These are phyloP conservation scores for Xylaria curta DNA, from an alignment of 495 filamentous ascomycete genomes.

Conservation along the genomic window DNA sequence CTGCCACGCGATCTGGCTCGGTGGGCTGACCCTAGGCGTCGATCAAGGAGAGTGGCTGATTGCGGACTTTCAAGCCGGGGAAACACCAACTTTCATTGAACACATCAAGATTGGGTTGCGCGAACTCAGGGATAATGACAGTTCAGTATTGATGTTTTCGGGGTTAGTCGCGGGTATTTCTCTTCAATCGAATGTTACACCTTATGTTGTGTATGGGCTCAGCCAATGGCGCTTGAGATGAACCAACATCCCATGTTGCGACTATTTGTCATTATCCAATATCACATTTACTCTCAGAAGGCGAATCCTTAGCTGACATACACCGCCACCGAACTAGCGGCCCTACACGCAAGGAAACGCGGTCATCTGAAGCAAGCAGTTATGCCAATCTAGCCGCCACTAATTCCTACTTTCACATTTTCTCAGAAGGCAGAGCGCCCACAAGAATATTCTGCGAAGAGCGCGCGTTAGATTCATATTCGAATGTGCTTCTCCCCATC, in stretches of 20 bases:
- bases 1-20: constrained; percentile 80
- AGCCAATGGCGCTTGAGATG: constrained; percentile 10
- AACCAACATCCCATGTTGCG: not conserved
- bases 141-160: constrained; percentile 67
- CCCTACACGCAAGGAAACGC: constrained; percentile 62
- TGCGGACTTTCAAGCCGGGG: constrained; percentile 72
- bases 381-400: constrained; percentile 62
- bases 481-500: constrained; percentile 77
- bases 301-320: not conserved
- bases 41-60: constrained; percentile 76
- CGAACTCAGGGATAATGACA: constrained; percentile 46
- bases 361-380: constrained; percentile 67
- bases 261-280: constrained; percentile 13
- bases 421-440: constrained; percentile 17
- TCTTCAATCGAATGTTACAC: not conserved
- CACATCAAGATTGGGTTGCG: constrained; percentile 72
- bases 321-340: constrained; percentile 54
- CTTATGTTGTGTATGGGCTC: not conserved
- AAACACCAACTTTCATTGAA: constrained; percentile 73
- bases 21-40: constrained; percentile 62
- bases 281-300: not conserved
- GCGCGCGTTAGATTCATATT: constrained; percentile 77
- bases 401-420: constrained; percentile 47
- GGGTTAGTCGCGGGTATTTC: constrained; percentile 58
- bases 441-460: constrained; percentile 53